These are phyloP conservation scores for Erigeron philadelphicus DNA, from an alignment of 140 eudicot species.

Conservation along the genomic window DNA sequence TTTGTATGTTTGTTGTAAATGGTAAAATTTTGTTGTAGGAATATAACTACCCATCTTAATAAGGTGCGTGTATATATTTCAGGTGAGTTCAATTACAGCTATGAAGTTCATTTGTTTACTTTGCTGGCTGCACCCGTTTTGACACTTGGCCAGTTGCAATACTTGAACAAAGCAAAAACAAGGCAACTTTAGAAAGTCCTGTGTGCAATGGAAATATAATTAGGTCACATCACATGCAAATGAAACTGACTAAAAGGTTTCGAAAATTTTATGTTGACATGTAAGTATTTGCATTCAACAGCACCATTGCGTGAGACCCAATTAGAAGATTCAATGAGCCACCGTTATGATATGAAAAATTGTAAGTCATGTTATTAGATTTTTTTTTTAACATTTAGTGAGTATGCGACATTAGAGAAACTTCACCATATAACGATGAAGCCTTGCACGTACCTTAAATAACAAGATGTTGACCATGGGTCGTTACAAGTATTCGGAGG, in stretches of 20 bases:
- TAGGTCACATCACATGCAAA: slow-evolving; percentile 98
- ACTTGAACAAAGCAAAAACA: slow-evolving; percentile 87
- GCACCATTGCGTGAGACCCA: slow-evolving; percentile 94
- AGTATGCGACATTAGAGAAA: too few species aligned
- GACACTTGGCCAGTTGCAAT: slow-evolving; percentile 98
- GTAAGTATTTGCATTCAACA: slow-evolving; percentile 97
- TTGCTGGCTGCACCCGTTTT: slow-evolving; percentile 56
- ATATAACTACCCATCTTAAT: too few species aligned
- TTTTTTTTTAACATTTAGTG: too few species aligned
- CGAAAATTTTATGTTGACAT: slow-evolving; percentile 94
- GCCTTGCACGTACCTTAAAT: too few species aligned
- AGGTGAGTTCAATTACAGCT: too few species aligned
- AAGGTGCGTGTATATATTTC: too few species aligned
- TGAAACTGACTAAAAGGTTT: slow-evolving; percentile 79
- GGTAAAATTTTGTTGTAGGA: too few species aligned
- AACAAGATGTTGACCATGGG: too few species aligned
- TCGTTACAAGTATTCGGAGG: too few species aligned
- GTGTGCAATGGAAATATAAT: slow-evolving; percentile 85
- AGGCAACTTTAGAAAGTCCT: slow-evolving; percentile 90
- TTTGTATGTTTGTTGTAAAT: too few species aligned
- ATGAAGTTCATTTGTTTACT: slow-evolving; percentile 1
- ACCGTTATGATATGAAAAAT: slow-evolving; percentile 30
- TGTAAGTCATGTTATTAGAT: too few species aligned
- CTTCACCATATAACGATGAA: too few species aligned
- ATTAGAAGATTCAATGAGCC: slow-evolving; percentile 83